Evolutionary conservation across 371 early-diverging fungal genomes (phyloP), one percentile per base, ranked within the genome.

Genomic region (Batrachochytrium dendrobatidis): DNA sequence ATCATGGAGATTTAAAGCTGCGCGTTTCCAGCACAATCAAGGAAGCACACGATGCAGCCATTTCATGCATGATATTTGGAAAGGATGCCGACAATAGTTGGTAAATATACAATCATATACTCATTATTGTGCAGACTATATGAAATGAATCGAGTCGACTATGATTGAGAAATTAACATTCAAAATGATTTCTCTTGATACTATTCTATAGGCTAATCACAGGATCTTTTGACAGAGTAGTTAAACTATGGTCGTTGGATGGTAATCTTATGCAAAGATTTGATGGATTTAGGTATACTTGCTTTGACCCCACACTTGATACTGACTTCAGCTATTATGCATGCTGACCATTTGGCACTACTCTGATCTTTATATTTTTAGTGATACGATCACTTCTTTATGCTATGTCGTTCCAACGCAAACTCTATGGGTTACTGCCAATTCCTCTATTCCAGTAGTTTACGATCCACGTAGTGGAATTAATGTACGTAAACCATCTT

Each of bases 1-100:
- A 75, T 57, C 77, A 80, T 56, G 77, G 76, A 3, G 69, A 74
- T 43, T 44, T 75, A 32, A 70, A 71, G 49, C 43, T 80, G 48
- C 53, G 59, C 0, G 71, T 71, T 1, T 44, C 71, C 12, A 56
- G 66, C 34, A 53, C 53, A 20, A 65, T 80, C 30, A 24, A 54
- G 18, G 65, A 80, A 39, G 80, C 80, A 8, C 80, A 80, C 52
- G 76, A 80, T 43, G 80, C 80, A 3, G 76, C 77, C 12, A 76
- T 80, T 17, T 69, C 74, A 0, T 73, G 75, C 59, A 73, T 80
- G 77, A 65, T 73, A 25, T 76, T 66, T 64, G 80, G 76, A 1
- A 80, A 80, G 46, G 76, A 79, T 52, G 67, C 71, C 17, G 80
- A 80, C 50, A 80, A 80, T 59, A 74, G 76, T 62, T 80, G 80